These are phyloP conservation scores for Corylus avellana DNA, from an alignment of 306 rosid genomes.

Conservation along the genomic window DNA sequence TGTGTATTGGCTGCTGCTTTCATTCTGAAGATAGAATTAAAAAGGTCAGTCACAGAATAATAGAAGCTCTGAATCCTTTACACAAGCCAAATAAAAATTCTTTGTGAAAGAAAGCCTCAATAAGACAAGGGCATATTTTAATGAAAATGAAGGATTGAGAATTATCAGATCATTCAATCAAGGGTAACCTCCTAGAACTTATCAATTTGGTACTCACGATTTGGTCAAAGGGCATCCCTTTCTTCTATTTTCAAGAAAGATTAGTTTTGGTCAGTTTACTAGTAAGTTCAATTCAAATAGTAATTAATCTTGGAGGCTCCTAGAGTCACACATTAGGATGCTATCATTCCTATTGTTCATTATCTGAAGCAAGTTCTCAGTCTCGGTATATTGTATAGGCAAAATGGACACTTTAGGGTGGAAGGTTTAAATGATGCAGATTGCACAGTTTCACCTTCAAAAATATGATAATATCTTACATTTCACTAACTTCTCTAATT, in stretches of 20 bases:
- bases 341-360: not conserved
- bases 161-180: not conserved
- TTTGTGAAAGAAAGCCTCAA: too few relatives aligned
- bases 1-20: slow-evolving; percentile 36
- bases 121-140: not conserved
- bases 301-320: not conserved
- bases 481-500: too few relatives aligned
- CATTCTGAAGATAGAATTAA: slow-evolving; percentile 24
- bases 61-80: not conserved
- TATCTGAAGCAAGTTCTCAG: not conserved
- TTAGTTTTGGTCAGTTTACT: too few relatives aligned
- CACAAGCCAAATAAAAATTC: not conserved
- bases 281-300: not conserved
- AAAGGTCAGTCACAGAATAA: not conserved
- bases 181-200: not conserved
- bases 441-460: not conserved
- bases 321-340: not conserved
- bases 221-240: not conserved
- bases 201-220: not conserved
- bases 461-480: too few relatives aligned
- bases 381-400: not conserved
- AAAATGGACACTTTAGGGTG: not conserved
- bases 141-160: not conserved
- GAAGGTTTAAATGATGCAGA: not conserved
- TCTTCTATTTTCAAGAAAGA: too few relatives aligned